phyloP scores from a whole-genome alignment of 495 filamentous ascomycete species.

The Aspergillus diversus region DNA sequence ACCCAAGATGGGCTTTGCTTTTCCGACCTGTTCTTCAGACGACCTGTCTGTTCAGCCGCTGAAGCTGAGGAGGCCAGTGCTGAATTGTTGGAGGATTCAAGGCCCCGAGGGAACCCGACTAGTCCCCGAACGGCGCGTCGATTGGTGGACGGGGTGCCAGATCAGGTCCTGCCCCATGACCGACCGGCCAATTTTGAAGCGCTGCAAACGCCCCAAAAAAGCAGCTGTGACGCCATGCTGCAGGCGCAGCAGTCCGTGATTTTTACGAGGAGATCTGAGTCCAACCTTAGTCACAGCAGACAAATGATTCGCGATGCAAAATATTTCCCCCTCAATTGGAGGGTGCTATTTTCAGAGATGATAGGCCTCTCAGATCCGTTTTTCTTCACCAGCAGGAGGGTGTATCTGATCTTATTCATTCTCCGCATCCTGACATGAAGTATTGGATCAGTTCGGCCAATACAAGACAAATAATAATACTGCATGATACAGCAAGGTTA shows the following conservation, averaged over 20 bases:
- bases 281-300: conserved; percentile 1
- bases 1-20: not conserved
- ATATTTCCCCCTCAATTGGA: conserved; percentile 5
- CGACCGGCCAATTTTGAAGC: conserved; percentile 18
- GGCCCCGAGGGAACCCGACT: conserved; percentile 26
- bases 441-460: not conserved
- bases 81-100: conserved; percentile 14
- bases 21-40: not conserved
- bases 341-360: not conserved
- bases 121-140: not conserved
- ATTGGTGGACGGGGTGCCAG: conserved; percentile 25
- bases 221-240: conserved; percentile 32
- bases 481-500: conserved; percentile 5
- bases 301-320: conserved; percentile 23
- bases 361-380: not conserved
- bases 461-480: not conserved
- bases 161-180: conserved; percentile 30
- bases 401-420: too few species aligned
- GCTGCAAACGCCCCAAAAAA: conserved; percentile 29
- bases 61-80: conserved; percentile 6
- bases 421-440: too few species aligned
- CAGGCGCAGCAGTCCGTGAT: conserved; percentile 22
- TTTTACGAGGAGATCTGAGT: conserved; percentile 19
- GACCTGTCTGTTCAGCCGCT: not conserved
- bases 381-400: not conserved